Evolutionary conservation across 257 asterid species (phyloP), one percentile per base, ranked within the genome.

Genomic region (Fraxinus pennsylvanica): DNA sequence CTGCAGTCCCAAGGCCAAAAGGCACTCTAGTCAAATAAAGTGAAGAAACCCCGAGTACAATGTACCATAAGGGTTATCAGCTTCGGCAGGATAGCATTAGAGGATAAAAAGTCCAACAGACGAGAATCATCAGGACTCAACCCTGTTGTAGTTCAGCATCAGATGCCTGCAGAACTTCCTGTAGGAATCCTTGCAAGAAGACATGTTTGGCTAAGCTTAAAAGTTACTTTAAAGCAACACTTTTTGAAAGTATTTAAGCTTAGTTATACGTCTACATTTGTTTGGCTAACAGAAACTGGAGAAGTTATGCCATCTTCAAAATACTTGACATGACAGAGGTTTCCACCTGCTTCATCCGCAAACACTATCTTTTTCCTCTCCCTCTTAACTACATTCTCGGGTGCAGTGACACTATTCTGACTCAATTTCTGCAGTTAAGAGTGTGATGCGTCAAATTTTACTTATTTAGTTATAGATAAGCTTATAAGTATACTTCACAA

Each of bases 271-370:
- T 61, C 68, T 25, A 69, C 47, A 25, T 69, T 54, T 76, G 75
- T 45, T 47, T 54, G 72, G 30, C 41, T 78, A 71, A 61, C 74
- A 72, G 88, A 67, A 21, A 80, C 81, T 35, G 82, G 83, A 25
- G 89, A 76, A 36, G 81, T 78, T 74, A 29, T 45, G 27, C 73
- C 87, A 63, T 82, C 80, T 65, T 84, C 85, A 52, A 90, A 91
- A 76, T 76, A 85, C 85, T 84, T 94, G 86, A 91, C 86, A 75
- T 88, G 90, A 63, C 97, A 92, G 22, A 94, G 97, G 81, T 78
- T 78, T 76, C 92, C 96, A 63, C 97, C 99, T 74, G 94, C 91
- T 88, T 91, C 99, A 79, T 94, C 99, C 1, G 99, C 97, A 84
- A 94, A 92, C 76, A 80, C 76, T 47, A 94, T 89, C 84, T 86